Evolutionary conservation across 1,284 basidiomycete genomes (phyloP), one percentile per base, ranked within the genome.

Genomic region (Ganoderma lucidum): DNA sequence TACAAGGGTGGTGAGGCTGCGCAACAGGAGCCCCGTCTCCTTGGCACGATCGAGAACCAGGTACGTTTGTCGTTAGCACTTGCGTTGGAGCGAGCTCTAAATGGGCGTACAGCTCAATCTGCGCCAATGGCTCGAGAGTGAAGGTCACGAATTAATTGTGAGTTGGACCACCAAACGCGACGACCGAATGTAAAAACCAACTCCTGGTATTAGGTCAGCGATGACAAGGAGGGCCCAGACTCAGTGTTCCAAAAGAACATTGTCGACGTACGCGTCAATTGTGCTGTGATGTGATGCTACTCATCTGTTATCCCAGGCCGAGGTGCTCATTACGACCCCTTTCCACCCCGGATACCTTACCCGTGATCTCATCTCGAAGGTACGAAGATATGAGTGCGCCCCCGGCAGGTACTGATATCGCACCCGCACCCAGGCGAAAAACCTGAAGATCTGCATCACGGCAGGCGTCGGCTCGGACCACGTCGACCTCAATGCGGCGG

Each of bases 401-500:
- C 30, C n/a, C 30, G 28, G 35, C 14, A 4, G 19, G 14, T 35
- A 8, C 56, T 69, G 55, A 58, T 3, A 12, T 15, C 6, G 1
- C 3, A 12, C n/a, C 32, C 19, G 15, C 45, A 28, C 41, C 12
- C 58, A 94, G 87, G 95, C 96, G 45, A 92, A 92, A 83, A 97
- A 97, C 77, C 89, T 99, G 77, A 97, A 96, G 84, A 83, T 97
- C 72, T 96, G 93, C 78, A 88, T 98, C 77, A 98, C 96, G 12
- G 96, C 96, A 65, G 96, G 96, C 83, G 96, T 98, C 61, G 96
- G 96, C 15, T 96, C 95, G 41, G 96, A 97, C 83, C 95, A 96
- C 82, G 90, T 98, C 77, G 96, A 98, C 80, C 87, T 98, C 66
- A 92, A 97, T 78, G 93, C 93, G 32, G 94, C 95, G 62, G 95